Evolutionary conservation across 2,329 filamentous ascomycete species (phyloP).

Genomic region (Aureobasidium lini): DNA sequence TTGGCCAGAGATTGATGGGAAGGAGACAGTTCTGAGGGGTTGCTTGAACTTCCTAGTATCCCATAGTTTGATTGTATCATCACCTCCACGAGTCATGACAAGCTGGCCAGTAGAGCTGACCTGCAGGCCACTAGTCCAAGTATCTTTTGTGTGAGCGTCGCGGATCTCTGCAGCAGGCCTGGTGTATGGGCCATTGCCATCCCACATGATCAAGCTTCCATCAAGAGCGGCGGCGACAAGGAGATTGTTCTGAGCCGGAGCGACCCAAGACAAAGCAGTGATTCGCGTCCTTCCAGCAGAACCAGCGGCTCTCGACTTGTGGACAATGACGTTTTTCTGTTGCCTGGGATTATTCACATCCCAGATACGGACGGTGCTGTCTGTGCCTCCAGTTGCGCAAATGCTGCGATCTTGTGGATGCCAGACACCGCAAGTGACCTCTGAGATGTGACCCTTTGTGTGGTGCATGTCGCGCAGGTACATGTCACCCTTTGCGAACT

Average conservation of each 20-base stretch:
- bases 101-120: conserved; percentile 86
- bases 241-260: conserved; percentile 66
- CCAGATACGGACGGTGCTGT: conserved; percentile 95
- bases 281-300: conserved; percentile 86
- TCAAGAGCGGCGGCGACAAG: conserved; percentile 80
- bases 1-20: conserved; percentile 74
- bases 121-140: conserved; percentile 88
- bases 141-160: conserved; percentile 72
- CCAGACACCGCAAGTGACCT: conserved; percentile 85
- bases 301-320: conserved; percentile 86
- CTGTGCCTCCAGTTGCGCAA: conserved; percentile 85
- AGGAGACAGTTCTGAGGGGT: conserved; percentile 70
- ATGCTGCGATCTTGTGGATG: conserved; percentile 77
- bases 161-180: conserved; percentile 75
- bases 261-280: conserved; percentile 85
- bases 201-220: conserved; percentile 86
- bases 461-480: conserved; percentile 96
- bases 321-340: conserved; percentile 90
- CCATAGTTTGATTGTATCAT: conserved; percentile 92
- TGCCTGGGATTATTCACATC: conserved; percentile 84
- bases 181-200: conserved; percentile 76
- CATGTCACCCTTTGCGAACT: conserved; percentile 98
- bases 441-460: conserved; percentile 92
- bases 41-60: conserved; percentile 93
- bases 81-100: conserved; percentile 83